Base-by-base conservation (phyloP, 805 yeast species). In the Metschnikowia bowlesiae region DNA sequence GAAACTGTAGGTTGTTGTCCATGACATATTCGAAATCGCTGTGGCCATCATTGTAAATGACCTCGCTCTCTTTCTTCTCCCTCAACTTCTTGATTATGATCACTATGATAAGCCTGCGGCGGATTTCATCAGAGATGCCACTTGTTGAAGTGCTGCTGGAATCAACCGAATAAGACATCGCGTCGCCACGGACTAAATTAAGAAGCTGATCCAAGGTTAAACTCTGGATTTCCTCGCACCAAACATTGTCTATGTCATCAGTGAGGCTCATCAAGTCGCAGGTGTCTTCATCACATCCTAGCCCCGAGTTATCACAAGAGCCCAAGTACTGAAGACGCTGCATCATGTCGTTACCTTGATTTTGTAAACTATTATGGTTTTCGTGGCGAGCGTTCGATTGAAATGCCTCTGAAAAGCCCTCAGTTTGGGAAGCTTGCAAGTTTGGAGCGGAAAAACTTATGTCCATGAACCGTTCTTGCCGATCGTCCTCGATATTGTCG, bases 1-100 rank as follows among this genome's bases (percentile, higher is more conserved):
- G 62, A 51, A 73, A 73, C 51, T 70, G 73, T 32, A 73, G 60
- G 53, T 64, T 65, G 49, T 66, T 69, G 59, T 73, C 77, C 78
- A 73, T 73, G 13, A 69, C 74, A 54, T 62, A 68, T 46, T 72
- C 76, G 26, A 61, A 48, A 52, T 65, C 45, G 26, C 35, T 39
- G 34, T 33, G 22, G 16, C 48, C 44, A 39, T 48, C 46, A 18
- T 36, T 39, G 52, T 71, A 75, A 18, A 66, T 59, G 18, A 66
- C 53, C 35, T 72, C 76, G 31, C 53, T 44, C 35, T 67, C 74
- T 53, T 70, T 70, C 46, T 70, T 71, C 33, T 68, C 70, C 29
- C 67, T 61, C 44, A 73, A 59, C 53, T 71, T 73, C 49, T 66
- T 69, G 38, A 73, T 53, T 16, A 73, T 65, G 49, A 65, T 62